These are phyloP conservation scores for Lactarius hatsudake DNA, from an alignment of 768 basidiomycete species.

Conservation along the genomic window DNA sequence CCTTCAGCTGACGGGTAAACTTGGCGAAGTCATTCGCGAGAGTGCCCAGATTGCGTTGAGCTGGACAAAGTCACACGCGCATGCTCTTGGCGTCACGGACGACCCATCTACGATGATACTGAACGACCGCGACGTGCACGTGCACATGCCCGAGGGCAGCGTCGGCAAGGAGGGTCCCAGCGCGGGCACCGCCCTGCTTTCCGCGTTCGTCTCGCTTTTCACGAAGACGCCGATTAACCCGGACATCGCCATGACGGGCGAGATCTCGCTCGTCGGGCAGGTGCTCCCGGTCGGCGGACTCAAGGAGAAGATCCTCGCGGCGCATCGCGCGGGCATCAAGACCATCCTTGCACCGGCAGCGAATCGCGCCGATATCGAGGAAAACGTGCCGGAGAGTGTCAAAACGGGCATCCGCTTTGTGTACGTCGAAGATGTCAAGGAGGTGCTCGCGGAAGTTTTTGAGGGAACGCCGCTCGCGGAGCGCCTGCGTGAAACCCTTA, in stretches of 20 bases:
- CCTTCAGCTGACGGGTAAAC: constrained; percentile 91
- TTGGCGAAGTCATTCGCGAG: constrained; percentile 97
- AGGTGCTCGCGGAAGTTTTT: constrained; percentile 89
- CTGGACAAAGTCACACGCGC: constrained; percentile 91
- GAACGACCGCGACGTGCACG: constrained; percentile 84
- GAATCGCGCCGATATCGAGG: constrained; percentile 92
- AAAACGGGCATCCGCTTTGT: constrained; percentile 94
- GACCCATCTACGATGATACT: constrained; percentile 72
- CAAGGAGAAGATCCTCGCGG: constrained; percentile 95
- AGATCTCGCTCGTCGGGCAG: constrained; percentile 94
- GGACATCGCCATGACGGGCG: constrained; percentile 98
- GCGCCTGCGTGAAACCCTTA: constrained; percentile 65
- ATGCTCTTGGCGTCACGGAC: constrained; percentile 80
- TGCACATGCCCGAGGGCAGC: constrained; percentile 96
- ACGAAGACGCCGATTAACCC: constrained; percentile 80
- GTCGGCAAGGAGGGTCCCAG: constrained; percentile 95
- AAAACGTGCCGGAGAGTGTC: constrained; percentile 94
- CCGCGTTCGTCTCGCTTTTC: constrained; percentile 89
- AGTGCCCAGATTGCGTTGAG: constrained; percentile 92
- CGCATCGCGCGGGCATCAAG: constrained; percentile 95
- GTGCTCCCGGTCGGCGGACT: constrained; percentile 94
- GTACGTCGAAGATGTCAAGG: constrained; percentile 89
- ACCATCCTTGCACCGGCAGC: constrained; percentile 84
- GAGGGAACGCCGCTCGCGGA: constrained; percentile 54
- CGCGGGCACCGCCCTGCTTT: constrained; percentile 90